A percentile compares a stretch with the other conserved stretches of the same genome.
Evolutionary conservation across 2,329 filamentous ascomycete species (phyloP).

Genomic region (Cordyceps cateniannulata): DNA sequence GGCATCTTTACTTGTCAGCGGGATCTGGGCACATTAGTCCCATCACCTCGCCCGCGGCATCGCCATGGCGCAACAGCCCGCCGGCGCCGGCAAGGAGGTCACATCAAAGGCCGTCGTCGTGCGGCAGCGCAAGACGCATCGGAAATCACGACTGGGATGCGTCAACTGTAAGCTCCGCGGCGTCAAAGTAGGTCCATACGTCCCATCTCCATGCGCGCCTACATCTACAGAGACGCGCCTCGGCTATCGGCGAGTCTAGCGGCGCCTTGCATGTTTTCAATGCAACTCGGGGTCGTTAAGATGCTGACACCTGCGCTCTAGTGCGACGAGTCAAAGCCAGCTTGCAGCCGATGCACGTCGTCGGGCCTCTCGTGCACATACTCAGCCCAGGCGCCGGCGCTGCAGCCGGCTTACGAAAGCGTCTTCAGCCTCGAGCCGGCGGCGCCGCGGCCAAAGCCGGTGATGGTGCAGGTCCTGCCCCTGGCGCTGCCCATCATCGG

Average conservation of each 20-base stretch:
- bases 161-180: slow-evolving; percentile 5
- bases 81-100: background rate
- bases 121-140: slow-evolving; percentile 3
- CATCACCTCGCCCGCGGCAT: too few species aligned
- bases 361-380: slow-evolving; percentile 1
- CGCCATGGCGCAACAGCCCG: background rate
- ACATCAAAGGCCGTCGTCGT: background rate
- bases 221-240: too few species aligned
- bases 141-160: background rate
- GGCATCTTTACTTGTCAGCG: too few species aligned
- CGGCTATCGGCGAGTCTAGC: too few species aligned
- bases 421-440: background rate
- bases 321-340: slow-evolving; percentile 6
- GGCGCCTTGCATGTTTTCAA: too few species aligned
- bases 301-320: background rate
- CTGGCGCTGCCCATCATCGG: background rate
- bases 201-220: too few species aligned
- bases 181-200: background rate
- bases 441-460: background rate
- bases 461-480: background rate
- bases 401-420: slow-evolving; percentile 1
- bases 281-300: too few species aligned
- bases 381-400: background rate
- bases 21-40: too few species aligned
- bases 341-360: background rate